These are phyloP conservation scores for Russula dissimulans DNA, from an alignment of 768 basidiomycete genomes.

Conservation along the genomic window DNA sequence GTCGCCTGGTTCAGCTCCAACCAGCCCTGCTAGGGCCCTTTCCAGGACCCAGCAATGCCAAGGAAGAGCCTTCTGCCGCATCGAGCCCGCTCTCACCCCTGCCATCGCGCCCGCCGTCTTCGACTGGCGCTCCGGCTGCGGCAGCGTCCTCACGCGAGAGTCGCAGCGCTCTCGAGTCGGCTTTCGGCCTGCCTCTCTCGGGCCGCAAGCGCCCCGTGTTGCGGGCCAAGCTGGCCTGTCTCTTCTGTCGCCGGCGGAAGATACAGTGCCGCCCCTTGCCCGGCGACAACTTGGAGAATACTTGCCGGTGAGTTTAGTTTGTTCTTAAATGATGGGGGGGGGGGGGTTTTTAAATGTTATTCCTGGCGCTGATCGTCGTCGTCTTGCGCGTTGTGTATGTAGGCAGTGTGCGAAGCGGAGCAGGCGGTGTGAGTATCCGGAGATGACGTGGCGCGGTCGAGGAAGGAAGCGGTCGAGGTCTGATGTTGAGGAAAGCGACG, in stretches of 20 bases:
- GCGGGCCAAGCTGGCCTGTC: slow-evolving; percentile 13
- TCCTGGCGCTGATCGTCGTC: background rate
- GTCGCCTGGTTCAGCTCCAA: slow-evolving; percentile 3
- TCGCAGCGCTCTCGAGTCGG: background rate
- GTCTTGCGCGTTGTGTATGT: background rate
- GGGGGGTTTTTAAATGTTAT: background rate
- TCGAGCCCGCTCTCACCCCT: slow-evolving; percentile 14
- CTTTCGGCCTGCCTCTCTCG: slow-evolving; percentile 8
- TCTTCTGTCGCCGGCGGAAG: slow-evolving; percentile 17
- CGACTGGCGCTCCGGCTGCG: slow-evolving; percentile 3
- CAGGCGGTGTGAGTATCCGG: slow-evolving; percentile 12
- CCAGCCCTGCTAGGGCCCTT: background rate
- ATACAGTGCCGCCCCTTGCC: slow-evolving; percentile 12
- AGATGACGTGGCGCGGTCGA: slow-evolving; percentile 17
- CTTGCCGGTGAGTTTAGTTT: slow-evolving; percentile 10
- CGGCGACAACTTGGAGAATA: background rate
- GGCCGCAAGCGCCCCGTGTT: slow-evolving; percentile 17
- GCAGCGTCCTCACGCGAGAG: background rate
- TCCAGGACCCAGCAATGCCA: background rate
- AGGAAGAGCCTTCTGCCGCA: slow-evolving; percentile 6
- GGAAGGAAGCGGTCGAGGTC: background rate
- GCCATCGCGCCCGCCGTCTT: slow-evolving; percentile 14
- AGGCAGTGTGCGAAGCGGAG: slow-evolving; percentile 14
- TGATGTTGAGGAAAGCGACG: slow-evolving; percentile 2
- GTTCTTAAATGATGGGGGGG: background rate